These are phyloP conservation scores for Fallopia convolvulus DNA, from an alignment of 148 eudicot species.

Conservation along the genomic window DNA sequence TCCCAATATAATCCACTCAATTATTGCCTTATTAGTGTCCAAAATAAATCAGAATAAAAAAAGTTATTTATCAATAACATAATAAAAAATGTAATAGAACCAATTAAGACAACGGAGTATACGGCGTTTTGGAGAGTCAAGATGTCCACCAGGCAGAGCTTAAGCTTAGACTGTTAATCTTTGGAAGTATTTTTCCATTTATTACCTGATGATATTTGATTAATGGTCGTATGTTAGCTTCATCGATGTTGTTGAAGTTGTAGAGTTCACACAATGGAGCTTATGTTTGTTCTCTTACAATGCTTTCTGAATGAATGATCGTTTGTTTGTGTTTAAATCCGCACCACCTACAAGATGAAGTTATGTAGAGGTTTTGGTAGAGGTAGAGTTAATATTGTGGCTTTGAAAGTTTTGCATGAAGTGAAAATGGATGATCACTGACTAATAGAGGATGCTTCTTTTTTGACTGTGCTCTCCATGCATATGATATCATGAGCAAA, in stretches of 20 bases:
- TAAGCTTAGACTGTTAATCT: not conserved
- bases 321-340: not conserved
- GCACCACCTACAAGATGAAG: not conserved
- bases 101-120: too few species aligned
- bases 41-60: too few species aligned
- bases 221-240: not conserved
- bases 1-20: too few species aligned
- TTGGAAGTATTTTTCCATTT: not conserved
- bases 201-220: not conserved
- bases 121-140: not conserved
- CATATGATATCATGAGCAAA: slow-evolving; percentile 1
- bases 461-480: slow-evolving; percentile 9
- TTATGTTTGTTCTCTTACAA: not conserved
- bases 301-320: not conserved
- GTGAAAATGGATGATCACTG: not conserved
- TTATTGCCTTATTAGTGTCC: too few species aligned
- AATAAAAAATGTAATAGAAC: too few species aligned
- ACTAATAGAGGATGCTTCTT: slow-evolving; percentile 2
- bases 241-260: not conserved
- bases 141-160: slow-evolving; percentile 13
- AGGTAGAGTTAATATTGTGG: not conserved
- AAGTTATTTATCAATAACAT: too few species aligned
- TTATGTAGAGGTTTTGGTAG: not conserved
- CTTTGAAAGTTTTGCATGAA: not conserved
- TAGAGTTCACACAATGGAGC: not conserved